Evolutionary conservation across 179 eudicot genomes (phyloP), one percentile per base, ranked within the genome.

Genomic region (Heliamphora pulchella): DNA sequence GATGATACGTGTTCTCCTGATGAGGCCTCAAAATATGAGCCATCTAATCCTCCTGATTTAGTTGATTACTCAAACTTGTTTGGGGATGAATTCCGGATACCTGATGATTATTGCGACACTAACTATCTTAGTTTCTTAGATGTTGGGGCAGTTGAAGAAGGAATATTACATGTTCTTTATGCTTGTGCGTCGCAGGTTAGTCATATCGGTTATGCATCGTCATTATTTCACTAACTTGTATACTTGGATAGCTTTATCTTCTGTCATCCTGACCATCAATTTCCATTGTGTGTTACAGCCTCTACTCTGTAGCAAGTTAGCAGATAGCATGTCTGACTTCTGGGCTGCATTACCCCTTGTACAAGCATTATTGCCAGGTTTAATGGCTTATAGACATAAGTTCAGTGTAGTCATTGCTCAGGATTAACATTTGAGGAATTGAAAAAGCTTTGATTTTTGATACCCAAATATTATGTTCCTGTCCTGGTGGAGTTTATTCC

Each of bases 321-420:
- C 91, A 55, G 89, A 81, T 80, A 81, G 85, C 80, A 85, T 80
- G 85, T 82, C 87, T 78, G 89, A 92, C 68, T 88, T 93, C 86
- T 92, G 94, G 97, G 81, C 89, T 80, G 89, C 90, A 63, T 82
- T 93, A 78, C 97, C 97, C 67, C 90, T 93, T 80, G 83, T 92
- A 85, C 97, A 93, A 86, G 96, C 97, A 72, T 87, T 93, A 72
- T 83, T 91, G 79, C 94, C 97, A 90, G 97, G 97, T 93, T 65
- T 59, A 47, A 55, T 46, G 77, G 44, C 77, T 50, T 72, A 71
- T 50, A 8, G 31, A 61, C 14, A 8, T 5, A 18, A 39, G 18
- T 31, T 53, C 41, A 54, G 43, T 55, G 54, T 44, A 43, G 69
- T 66, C 53, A 17, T 53, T 43, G 43, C 31, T 78, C 10, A 10